Percentiles rank a stretch among this genome's conserved stretches.
Evolutionary conservation across 1,139 yeast species (phyloP).

Genomic region (Blastobotrys petasosporus): DNA sequence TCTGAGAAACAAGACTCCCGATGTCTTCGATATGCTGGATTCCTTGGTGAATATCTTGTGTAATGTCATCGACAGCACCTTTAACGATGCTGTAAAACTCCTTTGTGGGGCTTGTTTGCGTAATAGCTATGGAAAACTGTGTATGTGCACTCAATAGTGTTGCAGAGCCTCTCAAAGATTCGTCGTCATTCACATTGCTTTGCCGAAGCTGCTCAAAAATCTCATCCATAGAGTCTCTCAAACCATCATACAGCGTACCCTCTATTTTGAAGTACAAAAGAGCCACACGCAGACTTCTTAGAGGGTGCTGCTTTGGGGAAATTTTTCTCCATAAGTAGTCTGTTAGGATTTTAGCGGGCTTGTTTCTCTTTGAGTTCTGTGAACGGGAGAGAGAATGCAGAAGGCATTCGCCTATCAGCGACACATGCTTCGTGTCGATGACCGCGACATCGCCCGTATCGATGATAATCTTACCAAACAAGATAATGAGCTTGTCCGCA

Average conservation of each 20-base stretch:
- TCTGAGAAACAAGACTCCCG: slow-evolving; percentile 8
- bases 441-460: slow-evolving; percentile 4
- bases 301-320: background rate
- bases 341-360: background rate
- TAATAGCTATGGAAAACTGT: slow-evolving; percentile 12
- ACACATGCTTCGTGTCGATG: background rate
- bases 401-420: slow-evolving; percentile 3
- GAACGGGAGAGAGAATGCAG: slow-evolving; percentile 9
- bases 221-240: background rate
- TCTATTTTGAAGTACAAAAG: slow-evolving; percentile 6
- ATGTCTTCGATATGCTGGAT: slow-evolving; percentile 2
- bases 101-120: slow-evolving; percentile 12
- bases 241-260: background rate
- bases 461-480: slow-evolving; percentile 7
- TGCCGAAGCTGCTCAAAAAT: background rate
- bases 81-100: slow-evolving; percentile 14
- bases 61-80: slow-evolving; percentile 10
- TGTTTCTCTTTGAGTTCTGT: slow-evolving; percentile 1
- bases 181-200: slow-evolving; percentile 1
- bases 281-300: slow-evolving; percentile 6
- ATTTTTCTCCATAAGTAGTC: background rate
- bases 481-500: slow-evolving; percentile 2
- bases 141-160: slow-evolving; percentile 13
- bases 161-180: background rate
- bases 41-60: slow-evolving; percentile 9